Conservation (phyloP, 2,329 filamentous ascomycete species). For the Exophiala bonariae region DNA sequence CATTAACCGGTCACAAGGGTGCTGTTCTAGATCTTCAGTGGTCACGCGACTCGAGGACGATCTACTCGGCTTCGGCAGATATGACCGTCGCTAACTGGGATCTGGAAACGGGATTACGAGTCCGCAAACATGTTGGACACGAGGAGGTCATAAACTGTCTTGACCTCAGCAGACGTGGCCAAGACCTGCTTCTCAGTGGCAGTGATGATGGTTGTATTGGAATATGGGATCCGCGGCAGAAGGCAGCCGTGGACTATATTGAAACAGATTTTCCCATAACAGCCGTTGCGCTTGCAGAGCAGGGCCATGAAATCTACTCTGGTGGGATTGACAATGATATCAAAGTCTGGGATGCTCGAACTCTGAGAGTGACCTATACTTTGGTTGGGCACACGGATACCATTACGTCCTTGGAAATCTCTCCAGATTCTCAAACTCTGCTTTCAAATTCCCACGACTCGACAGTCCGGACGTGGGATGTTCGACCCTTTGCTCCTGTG, state of each 20-base stretch:
- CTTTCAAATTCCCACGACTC: constrained; percentile 93
- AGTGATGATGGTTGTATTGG: constrained; percentile 93
- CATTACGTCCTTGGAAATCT: constrained; percentile 85
- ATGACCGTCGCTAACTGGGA: constrained; percentile 95
- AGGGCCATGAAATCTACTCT: constrained; percentile 91
- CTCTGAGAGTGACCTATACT: constrained; percentile 83
- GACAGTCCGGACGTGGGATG: constrained; percentile 93
- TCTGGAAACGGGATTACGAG: constrained; percentile 83
- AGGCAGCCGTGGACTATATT: constrained; percentile 83
- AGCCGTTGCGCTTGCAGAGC: constrained; percentile 85
- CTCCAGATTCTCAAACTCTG: constrained; percentile 86
- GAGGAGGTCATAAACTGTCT: constrained; percentile 94
- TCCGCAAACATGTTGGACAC: constrained; percentile 88
- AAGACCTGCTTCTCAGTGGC: constrained; percentile 85
- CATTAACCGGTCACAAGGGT: constrained; percentile 84
- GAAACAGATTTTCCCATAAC: constrained; percentile 92
- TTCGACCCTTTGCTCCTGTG: constrained; percentile 87
- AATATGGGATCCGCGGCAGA: constrained; percentile 92
- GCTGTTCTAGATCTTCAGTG: constrained; percentile 91
- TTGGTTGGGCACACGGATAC: constrained; percentile 91
- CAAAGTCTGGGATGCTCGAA: constrained; percentile 93
- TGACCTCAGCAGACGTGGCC: constrained; percentile 84
- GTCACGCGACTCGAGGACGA: constrained; percentile 87
- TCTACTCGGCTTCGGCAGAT: constrained; percentile 93
- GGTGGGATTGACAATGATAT: constrained; percentile 97